A percentile compares a stretch with the other conserved stretches of the same genome.
These are phyloP conservation scores for Fraxinus nigra DNA, from an alignment of 305 asterid genomes.

Conservation along the genomic window DNA sequence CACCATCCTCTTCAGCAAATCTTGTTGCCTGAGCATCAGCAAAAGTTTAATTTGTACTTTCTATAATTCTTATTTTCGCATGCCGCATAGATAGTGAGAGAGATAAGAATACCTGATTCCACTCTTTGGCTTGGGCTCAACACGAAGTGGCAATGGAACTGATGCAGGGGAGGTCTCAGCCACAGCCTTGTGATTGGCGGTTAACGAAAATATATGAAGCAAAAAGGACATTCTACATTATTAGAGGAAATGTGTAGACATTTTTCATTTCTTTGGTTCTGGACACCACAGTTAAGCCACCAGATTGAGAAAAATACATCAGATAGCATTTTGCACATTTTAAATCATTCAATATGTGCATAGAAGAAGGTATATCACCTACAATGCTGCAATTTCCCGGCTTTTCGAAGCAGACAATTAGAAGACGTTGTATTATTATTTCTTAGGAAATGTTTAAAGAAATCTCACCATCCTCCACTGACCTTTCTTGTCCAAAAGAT, in stretches of 20 bases:
- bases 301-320: background rate
- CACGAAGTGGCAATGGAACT: constrained; percentile 88
- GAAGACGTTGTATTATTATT: background rate
- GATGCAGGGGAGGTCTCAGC: constrained; percentile 74
- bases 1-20: constrained; percentile 80
- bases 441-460: background rate
- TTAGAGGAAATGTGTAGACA: background rate
- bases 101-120: constrained; percentile 61
- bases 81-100: background rate
- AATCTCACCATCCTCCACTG: constrained; percentile 10
- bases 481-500: background rate
- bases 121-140: constrained; percentile 95
- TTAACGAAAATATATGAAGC: constrained; percentile 38
- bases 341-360: background rate
- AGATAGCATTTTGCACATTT: background rate
- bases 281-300: background rate
- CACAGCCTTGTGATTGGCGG: constrained; percentile 71
- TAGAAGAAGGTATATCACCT: constrained; percentile 1
- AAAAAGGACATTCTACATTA: background rate
- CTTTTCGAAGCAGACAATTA: background rate
- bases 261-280: background rate
- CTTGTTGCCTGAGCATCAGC: constrained; percentile 69
- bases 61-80: background rate
- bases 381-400: background rate
- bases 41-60: background rate